Evolutionary conservation across 306 rosid species (phyloP), one percentile per base, ranked within the genome.

Genomic region (Lathyrus aphaca): DNA sequence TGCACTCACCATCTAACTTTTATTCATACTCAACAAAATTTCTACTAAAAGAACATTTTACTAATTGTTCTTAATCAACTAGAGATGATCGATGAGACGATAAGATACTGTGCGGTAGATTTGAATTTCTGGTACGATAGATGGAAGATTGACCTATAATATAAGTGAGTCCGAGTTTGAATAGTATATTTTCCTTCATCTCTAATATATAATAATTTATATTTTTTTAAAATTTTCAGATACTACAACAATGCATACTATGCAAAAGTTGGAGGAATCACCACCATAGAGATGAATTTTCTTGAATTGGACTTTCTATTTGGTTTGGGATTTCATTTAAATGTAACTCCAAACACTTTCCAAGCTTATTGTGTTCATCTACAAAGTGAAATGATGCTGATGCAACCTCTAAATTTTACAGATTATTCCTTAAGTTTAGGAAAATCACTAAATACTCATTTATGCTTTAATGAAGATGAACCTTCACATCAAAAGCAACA

Each of bases 221-320:
- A 21, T 21, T 21, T 21, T 35, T 35, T 45, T 74, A 37, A 29
- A 54, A 67, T 57, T 15, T 30, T 73, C 80, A 94, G 99, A 84
- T 94, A 80, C 83, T 91, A 94, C 81, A 94, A 91, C 86, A 94
- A 94, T 78, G 99, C 97, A 10, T 94, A 87, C 82, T 94, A 86
- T 83, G 99, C 99, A 79, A 94, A 89, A 86, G 91, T 94, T 50
- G 99, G 99, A 79, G 97, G 99, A 65, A 91, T 94, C 56, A 91
- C 95, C 75, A 94, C 92, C 58, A 65, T 55, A 29, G 99, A 94
- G 82, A 94, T 94, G 91, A 94, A 94, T 64, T 87, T 87, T 82
- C 96, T 94, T 51, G 99, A 95, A 63, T 81, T 95, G 79, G 99
- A 95, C 49, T 90, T 95, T 59, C 67, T 95, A 48, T 95, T 95